These are phyloP conservation scores for Ailanthus altissimus DNA, from an alignment of 345 rosid genomes.

Conservation along the genomic window DNA sequence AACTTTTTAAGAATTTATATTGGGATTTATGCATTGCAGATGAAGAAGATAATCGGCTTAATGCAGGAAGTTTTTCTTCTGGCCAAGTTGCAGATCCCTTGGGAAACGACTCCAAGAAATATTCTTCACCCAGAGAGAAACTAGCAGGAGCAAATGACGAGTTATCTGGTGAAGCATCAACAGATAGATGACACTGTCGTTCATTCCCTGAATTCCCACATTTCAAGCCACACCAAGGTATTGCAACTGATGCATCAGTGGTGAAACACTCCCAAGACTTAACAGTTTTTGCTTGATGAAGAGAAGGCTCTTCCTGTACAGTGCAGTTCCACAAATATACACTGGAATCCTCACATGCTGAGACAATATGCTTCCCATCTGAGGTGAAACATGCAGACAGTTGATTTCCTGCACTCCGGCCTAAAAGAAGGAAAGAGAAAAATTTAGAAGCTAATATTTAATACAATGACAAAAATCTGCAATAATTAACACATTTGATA, in stretches of 20 bases:
- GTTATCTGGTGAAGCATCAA: constrained; percentile 26
- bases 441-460: constrained; percentile 10
- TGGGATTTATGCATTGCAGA: constrained; percentile 62
- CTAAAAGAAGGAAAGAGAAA: constrained; percentile 33
- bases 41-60: constrained; percentile 40
- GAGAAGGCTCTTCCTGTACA: constrained; percentile 31
- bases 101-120: constrained; percentile 64
- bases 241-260: constrained; percentile 70
- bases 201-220: constrained; percentile 25
- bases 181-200: constrained; percentile 27
- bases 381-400: constrained; percentile 65
- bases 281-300: constrained; percentile 43
- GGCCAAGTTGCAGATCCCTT: constrained; percentile 97
- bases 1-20: constrained; percentile 60
- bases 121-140: constrained; percentile 63
- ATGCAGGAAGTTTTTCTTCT: constrained; percentile 76
- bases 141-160: constrained; percentile 48
- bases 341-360: constrained; percentile 81
- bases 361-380: constrained; percentile 78
- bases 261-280: constrained; percentile 76
- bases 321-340: constrained; percentile 73
- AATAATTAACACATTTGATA: constrained; percentile 7
- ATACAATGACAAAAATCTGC: neutral
- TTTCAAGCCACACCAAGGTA: constrained; percentile 79
- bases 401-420: constrained; percentile 61